phyloP scores from a whole-genome alignment of 2,329 filamentous ascomycete species.

The Cladophialophora psammophila region DNA sequence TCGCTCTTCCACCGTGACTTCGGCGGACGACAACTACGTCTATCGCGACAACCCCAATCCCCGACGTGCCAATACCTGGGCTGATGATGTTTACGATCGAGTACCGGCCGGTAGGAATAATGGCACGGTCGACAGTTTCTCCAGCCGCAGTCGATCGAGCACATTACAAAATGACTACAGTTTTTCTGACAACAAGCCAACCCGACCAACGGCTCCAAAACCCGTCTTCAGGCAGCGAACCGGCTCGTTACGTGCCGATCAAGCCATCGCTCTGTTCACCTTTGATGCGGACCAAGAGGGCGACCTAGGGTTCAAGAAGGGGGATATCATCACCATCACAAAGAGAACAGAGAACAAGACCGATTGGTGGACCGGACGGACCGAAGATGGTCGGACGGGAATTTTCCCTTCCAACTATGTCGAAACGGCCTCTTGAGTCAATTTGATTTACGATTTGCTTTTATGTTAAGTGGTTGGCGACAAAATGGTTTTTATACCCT shows the following conservation, averaged over 20 bases:
- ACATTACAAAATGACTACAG: slow-evolving; percentile 57
- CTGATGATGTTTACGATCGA: slow-evolving; percentile 58
- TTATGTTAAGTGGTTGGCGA: slow-evolving; percentile 1
- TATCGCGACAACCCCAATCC: slow-evolving; percentile 59
- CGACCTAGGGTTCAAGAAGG: slow-evolving; percentile 95
- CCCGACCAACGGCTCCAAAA: slow-evolving; percentile 85
- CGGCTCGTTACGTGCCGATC: slow-evolving; percentile 65
- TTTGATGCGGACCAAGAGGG: slow-evolving; percentile 95
- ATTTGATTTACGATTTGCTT: slow-evolving; percentile 4
- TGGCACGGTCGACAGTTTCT: slow-evolving; percentile 44
- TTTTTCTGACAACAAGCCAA: slow-evolving; percentile 71
- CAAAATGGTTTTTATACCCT: slow-evolving; percentile 26
- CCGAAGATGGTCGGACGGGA: slow-evolving; percentile 77
- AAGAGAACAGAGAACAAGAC: slow-evolving; percentile 94
- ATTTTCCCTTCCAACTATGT: slow-evolving; percentile 73
- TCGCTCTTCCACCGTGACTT: slow-evolving; percentile 63
- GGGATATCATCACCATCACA: slow-evolving; percentile 90
- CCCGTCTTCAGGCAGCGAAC: slow-evolving; percentile 72
- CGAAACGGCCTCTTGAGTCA: slow-evolving; percentile 36
- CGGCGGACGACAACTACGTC: slow-evolving; percentile 57
- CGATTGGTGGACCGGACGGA: slow-evolving; percentile 97
- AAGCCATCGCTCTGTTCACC: slow-evolving; percentile 89
- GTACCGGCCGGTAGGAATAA: slow-evolving; percentile 38
- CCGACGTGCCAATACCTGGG: slow-evolving; percentile 57
- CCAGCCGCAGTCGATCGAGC: slow-evolving; percentile 49